Base-by-base conservation (phyloP, 2,329 filamentous ascomycete species). In the Tolypocladium amazonense region DNA sequence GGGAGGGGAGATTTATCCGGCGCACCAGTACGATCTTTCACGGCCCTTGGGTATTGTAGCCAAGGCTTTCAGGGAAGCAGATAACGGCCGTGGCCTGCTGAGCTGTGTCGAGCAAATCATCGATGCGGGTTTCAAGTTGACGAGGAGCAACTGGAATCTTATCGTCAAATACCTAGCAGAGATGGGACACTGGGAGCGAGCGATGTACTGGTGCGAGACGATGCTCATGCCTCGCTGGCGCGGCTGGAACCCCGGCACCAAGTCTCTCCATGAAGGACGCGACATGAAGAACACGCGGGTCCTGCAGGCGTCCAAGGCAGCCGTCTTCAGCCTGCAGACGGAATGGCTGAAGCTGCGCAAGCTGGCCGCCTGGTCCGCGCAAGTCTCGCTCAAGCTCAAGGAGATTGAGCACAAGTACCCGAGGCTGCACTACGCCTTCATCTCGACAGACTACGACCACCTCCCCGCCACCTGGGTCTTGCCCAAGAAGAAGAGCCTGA, bases 141-240 rank as follows among this genome's bases (percentile, higher is more conserved):
- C 90, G 68, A 87, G 83, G 69, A 81, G 81, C 66, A 92, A 90
- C 65, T 96, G 91, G 91, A 94, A 96, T 70, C 79, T 82, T 57
- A 86, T 89, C 64, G 81, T 96, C 59, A 84, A 88, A 66, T 73
- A 80, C 57, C 83, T 97, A 35, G 83, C 85, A 30, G 76, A 79
- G 18, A 78, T 85, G 58, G 79, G 81, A 54, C 78, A 81, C 54
- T 81, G 82, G 66, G 74, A 83, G 56, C 79, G 87, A 25, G 92
- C 92, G 43, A 96, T 94, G 73, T 70, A 76, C 27, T 74, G 87
- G 57, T 93, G 89, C 69, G 93, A 97, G 75, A 75, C 79, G 33
- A 83, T 85, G 62, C 85, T 97, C 59, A 95, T 96, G 82, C 80
- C 83, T 1, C 79, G 83, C 39, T 96, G 92, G 82, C 82, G 83